Base-by-base conservation (phyloP, 176 grass and related monocot genomes). In the Aegilops tauschii region DNA sequence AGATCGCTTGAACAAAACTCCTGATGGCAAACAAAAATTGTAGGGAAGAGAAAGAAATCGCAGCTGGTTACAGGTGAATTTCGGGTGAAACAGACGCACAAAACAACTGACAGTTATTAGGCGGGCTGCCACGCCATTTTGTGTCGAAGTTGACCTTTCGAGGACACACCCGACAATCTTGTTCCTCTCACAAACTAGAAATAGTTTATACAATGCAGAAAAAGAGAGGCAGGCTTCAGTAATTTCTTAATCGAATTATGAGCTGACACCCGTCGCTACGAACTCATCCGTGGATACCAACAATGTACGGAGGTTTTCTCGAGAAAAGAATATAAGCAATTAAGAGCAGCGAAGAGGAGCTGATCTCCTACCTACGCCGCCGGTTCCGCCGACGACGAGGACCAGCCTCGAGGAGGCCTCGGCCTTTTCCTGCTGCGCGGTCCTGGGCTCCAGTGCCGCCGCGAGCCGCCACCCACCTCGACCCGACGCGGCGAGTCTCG, bases 371-470 rank as follows among this genome's bases (percentile, higher is more conserved):
- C 93, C 96, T 37, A 95, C 96, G 80, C 96, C 96, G 47, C 93
- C 96, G 30, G 91, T 87, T 36, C 91, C 96, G 4, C 96, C 96
- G 58, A 92, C 78, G 76, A 95, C 96, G 11, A 98, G 84, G 52
- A 98, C 91, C 10, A 95, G 81, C 84, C 94, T 95, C 69, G 88
- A 87, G 58, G 88, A 93, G 35, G 91, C 83, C 9, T 86, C 77
- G 14, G 89, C 78, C 78, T 29, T 25, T 25, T 7, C 83, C 86
- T 88, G 69, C 75, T 86, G 72, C 81, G 90, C 81, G 27, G 92
- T 86, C 8, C 69, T 84, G 65, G 71, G 47, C 74, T 86, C 80
- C 54, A 52, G 74, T 36, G 84, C 80, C 32, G 84, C 89, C 65
- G 73, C 84, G 44, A 80, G 34, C 44, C 75, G 80, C 84, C 85